A percentile compares a stretch with the other conserved stretches of the same genome.
These are phyloP conservation scores for Rhododendron williamsianum DNA, from an alignment of 148 eudicot species.

Conservation along the genomic window DNA sequence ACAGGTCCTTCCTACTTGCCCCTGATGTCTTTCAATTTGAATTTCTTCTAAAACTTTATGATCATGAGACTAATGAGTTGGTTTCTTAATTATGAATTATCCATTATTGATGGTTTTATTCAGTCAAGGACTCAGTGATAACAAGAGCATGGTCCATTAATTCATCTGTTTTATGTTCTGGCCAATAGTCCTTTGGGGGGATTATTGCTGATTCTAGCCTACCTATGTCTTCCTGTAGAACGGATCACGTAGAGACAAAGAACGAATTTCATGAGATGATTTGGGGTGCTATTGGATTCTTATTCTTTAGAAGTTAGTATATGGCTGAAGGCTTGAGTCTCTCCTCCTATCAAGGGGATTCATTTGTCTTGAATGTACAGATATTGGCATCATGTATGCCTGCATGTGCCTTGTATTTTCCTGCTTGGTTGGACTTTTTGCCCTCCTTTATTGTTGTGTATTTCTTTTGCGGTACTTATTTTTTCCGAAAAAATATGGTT, in stretches of 20 bases:
- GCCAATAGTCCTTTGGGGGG: background rate
- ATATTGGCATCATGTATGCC: background rate
- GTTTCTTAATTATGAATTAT: background rate
- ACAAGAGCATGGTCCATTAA: background rate
- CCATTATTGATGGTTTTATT: background rate
- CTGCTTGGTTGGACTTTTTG: background rate
- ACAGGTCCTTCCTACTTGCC: background rate
- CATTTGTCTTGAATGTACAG: background rate
- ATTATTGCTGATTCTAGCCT: background rate
- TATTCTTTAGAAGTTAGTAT: background rate
- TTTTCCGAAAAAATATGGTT: background rate
- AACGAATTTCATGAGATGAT: background rate
- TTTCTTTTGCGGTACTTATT: background rate
- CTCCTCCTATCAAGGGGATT: background rate
- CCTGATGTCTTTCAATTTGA: background rate
- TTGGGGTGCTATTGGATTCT: background rate
- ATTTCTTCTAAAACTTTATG: background rate
- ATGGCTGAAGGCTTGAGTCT: background rate
- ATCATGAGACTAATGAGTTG: background rate
- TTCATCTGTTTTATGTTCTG: background rate
- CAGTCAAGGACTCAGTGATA: background rate
- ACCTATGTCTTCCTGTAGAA: background rate
- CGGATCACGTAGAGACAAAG: background rate
- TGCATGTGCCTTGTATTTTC: background rate
- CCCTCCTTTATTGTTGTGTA: background rate